phyloP scores from a whole-genome alignment of 192 early-diverging fungal species.

The Chytriomyces hyalinus region DNA sequence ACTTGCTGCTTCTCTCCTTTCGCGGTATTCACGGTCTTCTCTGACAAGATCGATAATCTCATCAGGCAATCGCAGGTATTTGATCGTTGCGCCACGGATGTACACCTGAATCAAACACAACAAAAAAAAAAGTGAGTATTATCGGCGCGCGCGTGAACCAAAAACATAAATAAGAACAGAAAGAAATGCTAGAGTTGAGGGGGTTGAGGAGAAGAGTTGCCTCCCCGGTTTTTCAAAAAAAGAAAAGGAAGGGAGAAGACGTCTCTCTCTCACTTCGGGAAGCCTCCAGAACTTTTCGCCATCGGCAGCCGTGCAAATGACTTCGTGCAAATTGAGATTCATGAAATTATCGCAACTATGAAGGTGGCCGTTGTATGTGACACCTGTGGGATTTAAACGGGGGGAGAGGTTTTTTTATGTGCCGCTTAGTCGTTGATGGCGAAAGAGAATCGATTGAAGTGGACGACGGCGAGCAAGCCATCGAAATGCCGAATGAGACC shows the following conservation, averaged over 20 bases:
- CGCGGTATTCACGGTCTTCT: conserved; percentile 31
- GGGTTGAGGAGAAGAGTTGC: too few relatives aligned
- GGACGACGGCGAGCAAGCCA: background rate
- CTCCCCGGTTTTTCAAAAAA: too few relatives aligned
- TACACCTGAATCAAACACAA: conserved; percentile 48
- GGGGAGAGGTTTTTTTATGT: background rate
- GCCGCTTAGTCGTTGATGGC: background rate
- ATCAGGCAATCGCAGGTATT: conserved; percentile 79
- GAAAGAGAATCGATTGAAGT: background rate
- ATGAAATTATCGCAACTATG: conserved; percentile 97
- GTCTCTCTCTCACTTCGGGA: conserved; percentile 64
- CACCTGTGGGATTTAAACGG: conserved; percentile 57
- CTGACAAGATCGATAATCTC: conserved; percentile 81
- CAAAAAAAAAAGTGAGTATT: too few relatives aligned
- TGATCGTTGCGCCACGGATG: conserved; percentile 87
- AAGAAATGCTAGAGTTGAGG: too few relatives aligned
- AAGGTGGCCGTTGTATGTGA: conserved; percentile 97
- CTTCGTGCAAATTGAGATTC: conserved; percentile 94
- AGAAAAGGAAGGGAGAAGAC: background rate
- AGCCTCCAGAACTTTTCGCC: conserved; percentile 94
- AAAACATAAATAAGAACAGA: too few relatives aligned
- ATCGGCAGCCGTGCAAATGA: conserved; percentile 90
- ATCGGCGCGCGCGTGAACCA: too few relatives aligned
- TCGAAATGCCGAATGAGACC: conserved; percentile 41
- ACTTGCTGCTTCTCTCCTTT: conserved; percentile 23